phyloP scores from a whole-genome alignment of 2,329 filamentous ascomycete genomes.

The Juglanconis oblonga region DNA sequence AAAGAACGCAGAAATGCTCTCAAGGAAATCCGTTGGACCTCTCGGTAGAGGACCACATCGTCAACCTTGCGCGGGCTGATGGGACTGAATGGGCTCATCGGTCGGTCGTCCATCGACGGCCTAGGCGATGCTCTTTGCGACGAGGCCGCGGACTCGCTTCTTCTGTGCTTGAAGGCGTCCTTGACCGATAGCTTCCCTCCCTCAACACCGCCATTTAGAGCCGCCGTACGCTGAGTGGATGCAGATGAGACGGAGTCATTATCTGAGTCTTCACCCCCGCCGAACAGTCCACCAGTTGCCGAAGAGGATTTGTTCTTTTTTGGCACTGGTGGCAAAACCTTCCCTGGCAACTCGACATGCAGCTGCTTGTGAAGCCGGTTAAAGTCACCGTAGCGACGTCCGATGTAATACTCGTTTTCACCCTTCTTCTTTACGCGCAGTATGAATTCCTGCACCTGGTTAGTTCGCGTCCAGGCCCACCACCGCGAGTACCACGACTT shows the following conservation, averaged over 20 bases:
- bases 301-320: constrained; percentile 86
- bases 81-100: constrained; percentile 26
- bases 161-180: constrained; percentile 31
- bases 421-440: constrained; percentile 79
- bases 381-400: constrained; percentile 87
- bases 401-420: constrained; percentile 74
- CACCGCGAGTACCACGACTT: constrained; percentile 33
- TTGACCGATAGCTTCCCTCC: constrained; percentile 38
- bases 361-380: constrained; percentile 73
- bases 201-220: constrained; percentile 23
- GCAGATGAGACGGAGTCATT: constrained; percentile 76
- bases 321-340: constrained; percentile 80
- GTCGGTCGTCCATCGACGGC: constrained; percentile 41
- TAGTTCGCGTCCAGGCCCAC: neutral
- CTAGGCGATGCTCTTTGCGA: constrained; percentile 37
- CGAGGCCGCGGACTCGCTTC: constrained; percentile 35
- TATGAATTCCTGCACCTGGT: constrained; percentile 69
- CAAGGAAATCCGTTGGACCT: constrained; percentile 87
- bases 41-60: constrained; percentile 67
- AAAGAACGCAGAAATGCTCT: constrained; percentile 86
- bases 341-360: constrained; percentile 83
- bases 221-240: constrained; percentile 60
- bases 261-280: constrained; percentile 63
- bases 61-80: constrained; percentile 25
- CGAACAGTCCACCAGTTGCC: constrained; percentile 44